These are phyloP conservation scores for Vitis hybrid DNA, from an alignment of 177 flowering plant species.

Conservation along the genomic window DNA sequence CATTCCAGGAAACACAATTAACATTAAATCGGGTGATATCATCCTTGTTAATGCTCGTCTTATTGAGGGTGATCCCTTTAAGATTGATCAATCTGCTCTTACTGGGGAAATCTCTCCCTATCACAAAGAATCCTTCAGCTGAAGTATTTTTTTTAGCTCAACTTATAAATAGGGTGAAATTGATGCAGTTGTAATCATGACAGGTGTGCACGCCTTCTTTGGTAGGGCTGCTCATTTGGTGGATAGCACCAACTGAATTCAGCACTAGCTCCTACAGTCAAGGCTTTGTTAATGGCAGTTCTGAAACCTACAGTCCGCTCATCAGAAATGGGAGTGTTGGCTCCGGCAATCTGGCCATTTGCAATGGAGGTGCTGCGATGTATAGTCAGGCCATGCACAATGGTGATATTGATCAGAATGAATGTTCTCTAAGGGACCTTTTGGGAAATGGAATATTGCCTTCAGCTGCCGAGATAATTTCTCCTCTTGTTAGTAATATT, in stretches of 20 bases:
- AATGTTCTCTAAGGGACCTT: too few species aligned
- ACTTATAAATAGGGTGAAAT: constrained; percentile 96
- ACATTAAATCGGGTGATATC: constrained; percentile 75
- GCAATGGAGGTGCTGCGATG: too few species aligned
- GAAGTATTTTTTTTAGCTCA: constrained; percentile 86
- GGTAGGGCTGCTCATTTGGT: constrained; percentile 99
- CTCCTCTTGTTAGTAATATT: too few species aligned
- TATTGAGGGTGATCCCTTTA: constrained; percentile 81
- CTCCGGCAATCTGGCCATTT: too few species aligned
- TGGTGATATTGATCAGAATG: too few species aligned
- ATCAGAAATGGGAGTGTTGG: too few species aligned
- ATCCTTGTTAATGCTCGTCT: constrained; percentile 87
- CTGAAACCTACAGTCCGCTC: too few species aligned
- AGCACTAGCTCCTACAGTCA: constrained; percentile 39
- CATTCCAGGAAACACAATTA: constrained; percentile 79
- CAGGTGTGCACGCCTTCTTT: constrained; percentile 94
- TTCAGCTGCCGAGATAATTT: too few species aligned
- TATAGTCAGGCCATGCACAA: too few species aligned
- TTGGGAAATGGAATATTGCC: too few species aligned
- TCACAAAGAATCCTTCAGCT: constrained; percentile 79
- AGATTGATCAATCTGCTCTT: constrained; percentile 93
- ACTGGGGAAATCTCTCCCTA: constrained; percentile 95
- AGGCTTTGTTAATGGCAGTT: too few species aligned
- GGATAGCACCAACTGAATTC: constrained; percentile 92
- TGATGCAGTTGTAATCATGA: constrained; percentile 95